phyloP scores from a whole-genome alignment of 805 yeast genomes.

The Metschnikowia henanensis region DNA sequence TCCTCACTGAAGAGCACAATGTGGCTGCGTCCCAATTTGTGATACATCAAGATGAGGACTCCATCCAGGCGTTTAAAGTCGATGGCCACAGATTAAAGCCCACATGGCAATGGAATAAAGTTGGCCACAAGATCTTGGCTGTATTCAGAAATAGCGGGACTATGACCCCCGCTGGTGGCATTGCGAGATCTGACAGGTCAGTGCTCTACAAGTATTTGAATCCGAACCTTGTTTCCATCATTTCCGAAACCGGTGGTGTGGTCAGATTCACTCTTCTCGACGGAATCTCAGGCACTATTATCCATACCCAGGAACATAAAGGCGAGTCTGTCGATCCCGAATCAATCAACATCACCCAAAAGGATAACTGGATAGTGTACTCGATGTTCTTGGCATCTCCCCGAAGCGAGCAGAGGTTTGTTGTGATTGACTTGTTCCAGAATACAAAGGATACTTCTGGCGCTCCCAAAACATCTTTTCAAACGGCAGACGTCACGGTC shows the following conservation, averaged over 20 bases:
- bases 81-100: constrained; percentile 12
- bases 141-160: constrained; percentile 25
- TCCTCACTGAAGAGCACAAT: constrained; percentile 1
- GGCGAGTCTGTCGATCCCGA: constrained; percentile 39
- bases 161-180: constrained; percentile 56
- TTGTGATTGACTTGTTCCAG: constrained; percentile 70
- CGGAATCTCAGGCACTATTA: constrained; percentile 63
- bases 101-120: constrained; percentile 32
- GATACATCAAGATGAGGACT: constrained; percentile 13
- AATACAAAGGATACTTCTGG: constrained; percentile 42
- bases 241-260: constrained; percentile 28
- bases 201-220: constrained; percentile 83
- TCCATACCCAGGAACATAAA: constrained; percentile 41
- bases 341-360: constrained; percentile 55
- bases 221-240: constrained; percentile 61
- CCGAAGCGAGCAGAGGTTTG: constrained; percentile 52
- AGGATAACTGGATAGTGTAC: constrained; percentile 83
- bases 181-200: constrained; percentile 63
- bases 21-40: constrained; percentile 15
- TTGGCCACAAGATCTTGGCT: constrained; percentile 19
- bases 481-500: constrained; percentile 45
- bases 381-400: constrained; percentile 56
- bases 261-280: constrained; percentile 61
- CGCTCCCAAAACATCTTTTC: constrained; percentile 34
- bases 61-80: constrained; percentile 25